Base-by-base conservation (phyloP, 192 early-diverging fungal species). In the Coemansia javaensis region DNA sequence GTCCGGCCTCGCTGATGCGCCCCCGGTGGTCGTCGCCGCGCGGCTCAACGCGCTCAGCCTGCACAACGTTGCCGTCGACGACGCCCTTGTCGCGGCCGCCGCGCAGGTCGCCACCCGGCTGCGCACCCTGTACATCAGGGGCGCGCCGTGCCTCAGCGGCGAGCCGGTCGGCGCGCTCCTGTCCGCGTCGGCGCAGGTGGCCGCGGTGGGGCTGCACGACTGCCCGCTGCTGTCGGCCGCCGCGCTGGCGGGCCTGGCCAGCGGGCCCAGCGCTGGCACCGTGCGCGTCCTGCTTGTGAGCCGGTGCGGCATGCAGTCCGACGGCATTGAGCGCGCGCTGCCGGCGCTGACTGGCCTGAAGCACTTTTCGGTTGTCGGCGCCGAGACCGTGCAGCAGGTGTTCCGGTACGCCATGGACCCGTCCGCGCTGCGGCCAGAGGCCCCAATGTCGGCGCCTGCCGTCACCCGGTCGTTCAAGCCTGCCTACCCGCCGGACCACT, bases 221-320 rank as follows among this genome's bases (percentile, higher is more conserved):
- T 44, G 60, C 40, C 32, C 67, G 1, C n/a, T 18, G 24, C 50
- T 70, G 11, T 49, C 55, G 3, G 67, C 58, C 13, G 20, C 25
- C 4, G 55, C 60, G 15, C 38, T 70, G 6, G 14, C 40, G 9
- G 55, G 59, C 4, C 42, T 70, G 28, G 50, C 51, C 4, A 38
- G 33, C 15, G 46, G 67, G 13, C 55, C 50, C 10, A 70, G 67
- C 23, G 67, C 60, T 1, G 16, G n/a, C 4, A 32, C 35, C 10
- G 45, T 70, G 22, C 59, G 44, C 15, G 55, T 58, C 8, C 49
- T 70, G 15, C 17, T 63, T 4, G 49, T 70, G 3, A 27, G 51
- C 20, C 49, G 55, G 42, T 70, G 67, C 32, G 54, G 44, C 13
- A 46, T 70, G 59, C 67, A 70, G 47, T 70, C 67, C 14, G 67